These are phyloP conservation scores for Candida germanica DNA, from an alignment of 805 yeast genomes.

Conservation along the genomic window DNA sequence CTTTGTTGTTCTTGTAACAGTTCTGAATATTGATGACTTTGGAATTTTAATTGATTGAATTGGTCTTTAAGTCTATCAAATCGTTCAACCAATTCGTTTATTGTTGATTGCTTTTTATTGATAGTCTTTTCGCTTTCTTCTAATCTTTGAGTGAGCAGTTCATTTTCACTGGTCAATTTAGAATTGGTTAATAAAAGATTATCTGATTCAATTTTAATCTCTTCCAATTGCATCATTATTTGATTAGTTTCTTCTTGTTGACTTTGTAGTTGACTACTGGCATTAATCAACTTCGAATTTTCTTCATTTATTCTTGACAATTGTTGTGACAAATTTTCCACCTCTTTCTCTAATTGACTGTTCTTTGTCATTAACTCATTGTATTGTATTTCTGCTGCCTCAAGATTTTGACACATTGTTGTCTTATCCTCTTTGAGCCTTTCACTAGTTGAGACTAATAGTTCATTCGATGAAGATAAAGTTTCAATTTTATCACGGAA, in stretches of 20 bases:
- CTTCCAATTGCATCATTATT: slow-evolving; percentile 3
- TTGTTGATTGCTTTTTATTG: slow-evolving; percentile 1
- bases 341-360: background rate
- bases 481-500: background rate
- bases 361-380: background rate
- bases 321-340: too few relatives aligned
- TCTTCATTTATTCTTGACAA: background rate
- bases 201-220: slow-evolving; percentile 4
- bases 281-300: background rate
- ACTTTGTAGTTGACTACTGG: slow-evolving; percentile 1
- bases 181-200: slow-evolving; percentile 3
- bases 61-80: slow-evolving; percentile 4
- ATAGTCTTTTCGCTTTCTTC: slow-evolving; percentile 4
- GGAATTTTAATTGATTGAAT: background rate
- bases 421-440: background rate
- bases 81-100: slow-evolving; percentile 3
- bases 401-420: background rate
- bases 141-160: slow-evolving; percentile 13
- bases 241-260: slow-evolving; percentile 1
- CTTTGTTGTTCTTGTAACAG: slow-evolving; percentile 2
- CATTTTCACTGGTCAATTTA: slow-evolving; percentile 2
- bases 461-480: background rate
- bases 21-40: background rate
- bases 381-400: background rate
- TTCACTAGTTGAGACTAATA: background rate